These are phyloP conservation scores for Skeletonema marinoi DNA, from an alignment of 108 stramenopile species.

Conservation along the genomic window DNA sequence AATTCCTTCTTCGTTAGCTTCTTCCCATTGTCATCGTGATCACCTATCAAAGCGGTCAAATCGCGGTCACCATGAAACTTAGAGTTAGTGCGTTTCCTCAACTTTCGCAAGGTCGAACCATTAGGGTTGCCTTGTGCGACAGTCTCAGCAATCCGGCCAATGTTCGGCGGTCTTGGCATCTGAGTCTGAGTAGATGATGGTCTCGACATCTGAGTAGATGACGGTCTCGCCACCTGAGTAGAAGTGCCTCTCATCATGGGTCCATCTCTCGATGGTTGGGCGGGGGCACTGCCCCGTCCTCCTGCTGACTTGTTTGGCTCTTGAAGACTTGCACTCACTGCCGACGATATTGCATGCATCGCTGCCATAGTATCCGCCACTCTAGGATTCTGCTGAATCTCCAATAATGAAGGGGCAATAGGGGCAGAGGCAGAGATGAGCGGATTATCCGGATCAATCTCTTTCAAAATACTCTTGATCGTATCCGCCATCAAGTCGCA, in stretches of 20 bases:
- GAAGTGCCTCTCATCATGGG: not conserved
- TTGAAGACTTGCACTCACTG: slow-evolving; percentile 4
- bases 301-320: slow-evolving; percentile 6
- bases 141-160: not conserved
- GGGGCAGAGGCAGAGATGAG: slow-evolving; percentile 6
- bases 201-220: too few relatives aligned
- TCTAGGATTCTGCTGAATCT: not conserved
- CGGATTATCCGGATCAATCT: slow-evolving; percentile 59
- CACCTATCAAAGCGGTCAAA: slow-evolving; percentile 4
- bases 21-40: slow-evolving; percentile 25
- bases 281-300: not conserved
- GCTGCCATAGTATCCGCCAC: not conserved
- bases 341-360: slow-evolving; percentile 1
- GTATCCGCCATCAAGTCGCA: slow-evolving; percentile 64
- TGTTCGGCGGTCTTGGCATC: too few relatives aligned
- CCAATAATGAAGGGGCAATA: not conserved
- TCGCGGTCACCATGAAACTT: not conserved
- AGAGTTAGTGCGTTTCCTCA: slow-evolving; percentile 38
- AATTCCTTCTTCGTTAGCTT: slow-evolving; percentile 66
- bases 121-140: slow-evolving; percentile 38
- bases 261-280: not conserved
- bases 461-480: slow-evolving; percentile 54
- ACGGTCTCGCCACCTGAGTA: not conserved
- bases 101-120: slow-evolving; percentile 69
- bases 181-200: not conserved